These are phyloP conservation scores for Claviceps sp. DNA, from an alignment of 2,329 filamentous ascomycete genomes.

Conservation along the genomic window DNA sequence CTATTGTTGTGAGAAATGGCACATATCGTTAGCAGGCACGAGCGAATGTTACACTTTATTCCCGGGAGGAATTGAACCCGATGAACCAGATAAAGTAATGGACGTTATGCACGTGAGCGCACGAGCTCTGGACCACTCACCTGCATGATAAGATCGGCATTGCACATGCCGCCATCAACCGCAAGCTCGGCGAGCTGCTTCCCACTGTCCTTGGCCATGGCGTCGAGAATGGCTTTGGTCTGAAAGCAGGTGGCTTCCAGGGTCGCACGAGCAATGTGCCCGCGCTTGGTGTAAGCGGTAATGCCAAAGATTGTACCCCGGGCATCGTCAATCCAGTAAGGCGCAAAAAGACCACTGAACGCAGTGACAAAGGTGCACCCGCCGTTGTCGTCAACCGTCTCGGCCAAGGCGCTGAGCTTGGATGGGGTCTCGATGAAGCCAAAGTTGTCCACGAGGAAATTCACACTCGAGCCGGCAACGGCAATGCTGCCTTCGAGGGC, in stretches of 20 bases:
- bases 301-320: slow-evolving; percentile 70
- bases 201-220: slow-evolving; percentile 72
- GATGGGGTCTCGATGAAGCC: slow-evolving; percentile 37
- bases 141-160: slow-evolving; percentile 70
- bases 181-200: slow-evolving; percentile 58
- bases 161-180: slow-evolving; percentile 76
- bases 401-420: slow-evolving; percentile 31
- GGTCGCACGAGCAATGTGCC: slow-evolving; percentile 67
- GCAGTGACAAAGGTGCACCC: slow-evolving; percentile 68
- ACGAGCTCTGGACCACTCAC: slow-evolving; percentile 11
- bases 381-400: slow-evolving; percentile 51
- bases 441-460: slow-evolving; percentile 49
- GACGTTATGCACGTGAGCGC: too few species aligned
- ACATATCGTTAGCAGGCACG: neutral
- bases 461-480: slow-evolving; percentile 63
- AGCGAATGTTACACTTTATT: too few species aligned
- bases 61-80: too few species aligned
- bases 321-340: slow-evolving; percentile 77
- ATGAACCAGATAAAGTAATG: too few species aligned
- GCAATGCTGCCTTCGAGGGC: slow-evolving; percentile 67
- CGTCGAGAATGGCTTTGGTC: slow-evolving; percentile 67
- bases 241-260: slow-evolving; percentile 74
- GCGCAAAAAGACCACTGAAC: slow-evolving; percentile 68
- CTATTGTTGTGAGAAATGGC: slow-evolving; percentile 17
- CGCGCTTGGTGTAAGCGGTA: slow-evolving; percentile 61